Percentiles rank a stretch among this genome's conserved stretches.
phyloP scores from a whole-genome alignment of 140 eudicot species.

The Bidens hawaiensis region DNA sequence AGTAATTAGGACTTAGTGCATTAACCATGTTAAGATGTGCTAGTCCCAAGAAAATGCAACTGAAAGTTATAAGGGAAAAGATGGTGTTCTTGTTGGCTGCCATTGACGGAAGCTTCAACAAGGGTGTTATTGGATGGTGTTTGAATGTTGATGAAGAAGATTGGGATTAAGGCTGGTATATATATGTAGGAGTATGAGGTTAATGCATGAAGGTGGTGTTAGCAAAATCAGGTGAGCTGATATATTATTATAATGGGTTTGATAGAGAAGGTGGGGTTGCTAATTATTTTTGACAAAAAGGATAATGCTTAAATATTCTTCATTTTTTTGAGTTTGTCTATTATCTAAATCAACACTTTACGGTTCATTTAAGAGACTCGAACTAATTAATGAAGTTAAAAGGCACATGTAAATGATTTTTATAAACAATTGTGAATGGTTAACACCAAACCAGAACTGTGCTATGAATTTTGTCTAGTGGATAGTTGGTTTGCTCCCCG shows the following conservation, averaged over 20 bases:
- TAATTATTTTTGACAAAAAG: background rate
- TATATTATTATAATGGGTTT: conserved; percentile 8
- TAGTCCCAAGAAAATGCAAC: conserved; percentile 12
- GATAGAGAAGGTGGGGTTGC: conserved; percentile 12
- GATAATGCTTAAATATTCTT: background rate
- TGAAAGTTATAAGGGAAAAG: conserved; percentile 16
- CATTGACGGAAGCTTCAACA: conserved; percentile 22
- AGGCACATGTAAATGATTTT: background rate
- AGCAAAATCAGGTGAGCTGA: conserved; percentile 21
- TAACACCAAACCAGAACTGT: too few relatives aligned
- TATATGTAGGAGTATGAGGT: conserved; percentile 8
- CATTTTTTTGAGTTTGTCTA: too few relatives aligned
- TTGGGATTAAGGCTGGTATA: conserved; percentile 5
- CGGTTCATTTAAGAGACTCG: background rate
- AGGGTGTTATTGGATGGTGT: background rate
- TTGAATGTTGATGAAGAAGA: conserved; percentile 10
- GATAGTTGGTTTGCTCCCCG: too few relatives aligned
- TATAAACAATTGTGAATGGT: too few relatives aligned
- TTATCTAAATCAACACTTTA: background rate
- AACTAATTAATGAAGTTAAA: too few relatives aligned
- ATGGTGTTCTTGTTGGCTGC: conserved; percentile 21
- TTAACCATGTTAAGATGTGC: conserved; percentile 2
- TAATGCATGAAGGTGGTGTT: conserved; percentile 14
- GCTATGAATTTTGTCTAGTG: too few relatives aligned
- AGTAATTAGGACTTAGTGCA: conserved; percentile 50